Evolutionary conservation across 2,329 filamentous ascomycete genomes (phyloP), one percentile per base, ranked within the genome.

Genomic region (Trichophyton benhamiae): DNA sequence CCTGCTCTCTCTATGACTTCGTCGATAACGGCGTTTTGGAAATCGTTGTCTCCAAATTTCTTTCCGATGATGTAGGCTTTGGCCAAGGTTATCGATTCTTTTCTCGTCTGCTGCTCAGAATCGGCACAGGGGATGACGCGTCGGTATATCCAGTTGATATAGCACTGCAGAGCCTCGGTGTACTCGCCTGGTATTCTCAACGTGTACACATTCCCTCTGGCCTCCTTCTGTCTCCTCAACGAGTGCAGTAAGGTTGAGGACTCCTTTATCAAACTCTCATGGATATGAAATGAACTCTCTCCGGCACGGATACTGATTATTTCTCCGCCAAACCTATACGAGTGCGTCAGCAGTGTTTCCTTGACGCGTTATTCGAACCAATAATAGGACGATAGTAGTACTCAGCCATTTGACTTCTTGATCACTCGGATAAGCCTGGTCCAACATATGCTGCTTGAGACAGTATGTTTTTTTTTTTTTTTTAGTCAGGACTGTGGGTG

Each of bases 1-100:
- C 5, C 3, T 17, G 30, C 52, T 27, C 25, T 33, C 17, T 55
- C 20, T 33, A 55, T 9, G 15, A 84, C 69, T 4, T n/a, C 13
- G 46, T 59, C 41, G 17, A 59, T 17, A 8, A 59, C 17, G n/a
- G 58, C 58, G 9, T 59, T 25, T 25, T 59, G 42, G 17, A 59
- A 59, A 9, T 27, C 27, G 8, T 3, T 20, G n/a, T 59, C 58
- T 6, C 27, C 41, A 5, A 59, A 48, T 20, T 15, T 30, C 46
- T 59, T 25, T 36, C 58, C 46, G 4, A 44, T 7, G n/a, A 17
- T 15, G 41, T 46, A 48, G 3, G 27, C 38, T 33, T 33, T 59
- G 20, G 25, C 58, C 6, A 59, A 48, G 20, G 20, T 30, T 11
- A 9, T 11, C n/a, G n/a, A 59, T 30, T 25, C 58, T 4, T 22